Conservation (phyloP, 495 filamentous ascomycete genomes). For the Evansstolkia leycettana region DNA sequence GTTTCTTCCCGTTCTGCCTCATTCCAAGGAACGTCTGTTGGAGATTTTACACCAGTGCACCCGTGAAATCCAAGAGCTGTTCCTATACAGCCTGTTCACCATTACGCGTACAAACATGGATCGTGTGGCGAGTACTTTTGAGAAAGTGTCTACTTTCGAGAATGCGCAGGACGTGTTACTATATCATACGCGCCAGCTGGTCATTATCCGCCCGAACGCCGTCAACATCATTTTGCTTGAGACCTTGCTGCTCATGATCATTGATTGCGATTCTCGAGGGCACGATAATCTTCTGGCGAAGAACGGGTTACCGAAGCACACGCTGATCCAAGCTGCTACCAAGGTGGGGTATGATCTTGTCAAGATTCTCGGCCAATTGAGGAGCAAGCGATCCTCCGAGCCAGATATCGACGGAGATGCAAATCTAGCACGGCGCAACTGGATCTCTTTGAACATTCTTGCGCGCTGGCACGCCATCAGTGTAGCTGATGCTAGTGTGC, state of each 20-base stretch:
- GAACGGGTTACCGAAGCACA: conserved; percentile 30
- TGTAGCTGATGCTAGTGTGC: conserved; percentile 49
- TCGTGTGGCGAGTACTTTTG: conserved; percentile 24
- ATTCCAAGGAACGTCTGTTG: conserved; percentile 49
- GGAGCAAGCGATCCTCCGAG: conserved; percentile 19
- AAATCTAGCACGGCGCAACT: conserved; percentile 56
- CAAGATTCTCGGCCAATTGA: conserved; percentile 28
- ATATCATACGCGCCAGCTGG: conserved; percentile 43
- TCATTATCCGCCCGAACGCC: conserved; percentile 21
- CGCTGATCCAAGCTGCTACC: conserved; percentile 26
- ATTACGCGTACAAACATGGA: conserved; percentile 27
- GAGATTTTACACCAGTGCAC: conserved; percentile 50
- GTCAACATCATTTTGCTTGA: conserved; percentile 32
- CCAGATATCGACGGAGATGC: conserved; percentile 57
- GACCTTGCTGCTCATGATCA: conserved; percentile 30
- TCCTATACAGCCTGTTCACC: conserved; percentile 53
- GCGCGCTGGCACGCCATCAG: conserved; percentile 66
- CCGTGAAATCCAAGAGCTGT: conserved; percentile 51
- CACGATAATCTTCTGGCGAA: conserved; percentile 33
- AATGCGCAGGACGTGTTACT: conserved; percentile 33
- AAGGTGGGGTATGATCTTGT: conserved; percentile 31
- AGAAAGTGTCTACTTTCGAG: conserved; percentile 28
- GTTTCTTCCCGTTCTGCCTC: conserved; percentile 60
- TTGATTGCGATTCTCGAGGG: conserved; percentile 32
- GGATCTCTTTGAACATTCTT: conserved; percentile 63